Base-by-base conservation (phyloP, 495 filamentous ascomycete genomes). In the Beverwykella pulmonaria region DNA sequence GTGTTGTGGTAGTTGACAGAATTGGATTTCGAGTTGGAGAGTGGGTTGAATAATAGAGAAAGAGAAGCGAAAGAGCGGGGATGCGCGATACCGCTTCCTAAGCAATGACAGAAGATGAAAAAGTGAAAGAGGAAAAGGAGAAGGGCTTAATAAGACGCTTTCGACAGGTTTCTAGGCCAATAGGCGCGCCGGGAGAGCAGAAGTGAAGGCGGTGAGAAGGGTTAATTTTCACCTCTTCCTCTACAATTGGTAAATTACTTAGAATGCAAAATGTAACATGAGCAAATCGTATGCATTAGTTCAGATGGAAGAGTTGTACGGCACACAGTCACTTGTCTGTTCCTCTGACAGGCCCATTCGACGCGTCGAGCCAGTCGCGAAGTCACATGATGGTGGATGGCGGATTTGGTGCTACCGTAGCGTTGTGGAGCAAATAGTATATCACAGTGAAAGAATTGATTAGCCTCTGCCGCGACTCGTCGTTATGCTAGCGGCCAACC, bases 1-100 rank as follows among this genome's bases (percentile, higher is more conserved):
- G 30, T 34, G 30, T 12, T 12, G 30, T 12, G 30, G 30, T 34
- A 41, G 34, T 46, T 46, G 4, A n/a, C 49, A 30, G 3, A 25
- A 25, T n/a, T 58, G 3, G 55, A n/a, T 10, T 29, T 41, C 15
- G 22, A 23, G 54, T 20, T 14, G 48, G 30, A 49, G 29, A 60
- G 49, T 22, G 48, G 32, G 56, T 53, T 23, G 25, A 54, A 48
- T 7, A 30, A 65, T n/a, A 27, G 52, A 66, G 63, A 53, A 66
- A 54, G 39, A 44, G 19, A 23, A 29, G 4, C 4, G 17, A 52
- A 52, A 55, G 52, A 44, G 19, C 20, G 30, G 15, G 9, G 23
- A 36, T 3, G 29, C 36, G n/a, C 7, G 10, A 41, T 57, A 41
- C 41, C 41, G 20, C 25, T 10, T 29, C 8, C 12, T 8, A 9